Conservation (phyloP, 306 rosid genomes). For the Crotalaria pallida region DNA sequence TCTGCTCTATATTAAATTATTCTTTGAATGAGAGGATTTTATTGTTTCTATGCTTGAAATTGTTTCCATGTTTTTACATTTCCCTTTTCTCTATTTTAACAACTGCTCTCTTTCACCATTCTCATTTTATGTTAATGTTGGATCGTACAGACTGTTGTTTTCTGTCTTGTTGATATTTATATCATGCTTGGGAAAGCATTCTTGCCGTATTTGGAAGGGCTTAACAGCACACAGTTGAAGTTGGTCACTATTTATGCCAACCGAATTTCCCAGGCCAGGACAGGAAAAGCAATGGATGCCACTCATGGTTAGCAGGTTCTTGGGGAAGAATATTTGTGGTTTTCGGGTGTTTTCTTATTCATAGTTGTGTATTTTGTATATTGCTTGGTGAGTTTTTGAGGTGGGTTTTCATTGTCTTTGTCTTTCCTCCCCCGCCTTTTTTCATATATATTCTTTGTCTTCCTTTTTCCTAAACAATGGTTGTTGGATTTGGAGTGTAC, state of each 20-base stretch:
- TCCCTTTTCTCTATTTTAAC: not conserved
- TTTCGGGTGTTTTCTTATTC: conserved; percentile 31
- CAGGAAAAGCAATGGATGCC: conserved; percentile 44
- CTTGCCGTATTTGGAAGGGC: conserved; percentile 72
- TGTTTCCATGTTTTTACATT: not conserved
- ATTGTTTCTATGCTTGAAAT: not conserved
- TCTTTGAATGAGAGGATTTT: conserved; percentile 9
- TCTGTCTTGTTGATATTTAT: conserved; percentile 79
- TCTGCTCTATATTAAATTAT: not conserved
- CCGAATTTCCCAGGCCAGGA: conserved; percentile 76
- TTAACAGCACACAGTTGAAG: conserved; percentile 72
- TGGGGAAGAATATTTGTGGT: conserved; percentile 26
- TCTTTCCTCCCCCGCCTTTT: conserved; percentile 15
- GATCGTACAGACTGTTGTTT: conserved; percentile 71
- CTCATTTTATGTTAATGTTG: conserved; percentile 6
- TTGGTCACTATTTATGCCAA: conserved; percentile 79
- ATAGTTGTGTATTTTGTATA: conserved; percentile 77
- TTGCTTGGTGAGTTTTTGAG: conserved; percentile 60
- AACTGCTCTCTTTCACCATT: not conserved
- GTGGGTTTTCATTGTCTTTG: conserved; percentile 35
- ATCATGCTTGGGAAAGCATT: conserved; percentile 83
- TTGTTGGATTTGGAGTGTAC: conserved; percentile 48
- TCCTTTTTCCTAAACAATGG: conserved; percentile 20
- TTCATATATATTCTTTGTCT: conserved; percentile 22
- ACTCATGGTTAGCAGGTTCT: conserved; percentile 41